Percentiles rank a stretch among this genome's conserved stretches.
phyloP scores from a whole-genome alignment of 768 basidiomycete species.

The Leccinum fibrillosum region DNA sequence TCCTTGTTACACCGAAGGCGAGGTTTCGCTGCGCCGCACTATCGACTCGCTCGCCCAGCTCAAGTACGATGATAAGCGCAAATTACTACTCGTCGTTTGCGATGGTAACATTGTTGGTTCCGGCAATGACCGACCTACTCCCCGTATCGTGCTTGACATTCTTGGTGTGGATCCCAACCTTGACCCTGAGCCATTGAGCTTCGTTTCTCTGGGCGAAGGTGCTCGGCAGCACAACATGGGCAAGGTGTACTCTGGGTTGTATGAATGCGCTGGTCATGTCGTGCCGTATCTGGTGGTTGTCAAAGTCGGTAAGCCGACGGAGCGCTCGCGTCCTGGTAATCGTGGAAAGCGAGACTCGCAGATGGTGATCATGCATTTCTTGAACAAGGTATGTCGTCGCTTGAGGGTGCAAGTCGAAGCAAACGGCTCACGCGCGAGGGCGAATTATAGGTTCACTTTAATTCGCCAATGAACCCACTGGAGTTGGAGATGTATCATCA shows the following conservation, averaged over 20 bases:
- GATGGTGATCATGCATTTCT: constrained; percentile 93
- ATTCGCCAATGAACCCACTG: constrained; percentile 92
- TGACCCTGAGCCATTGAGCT: constrained; percentile 93
- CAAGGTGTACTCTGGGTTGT: constrained; percentile 94
- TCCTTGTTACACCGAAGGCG: constrained; percentile 98
- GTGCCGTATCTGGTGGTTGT: constrained; percentile 91
- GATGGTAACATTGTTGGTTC: constrained; percentile 98
- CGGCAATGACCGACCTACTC: constrained; percentile 94
- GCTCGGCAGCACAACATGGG: constrained; percentile 97
- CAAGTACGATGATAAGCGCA: constrained; percentile 98
- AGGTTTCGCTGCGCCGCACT: constrained; percentile 75
- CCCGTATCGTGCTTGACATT: constrained; percentile 94
- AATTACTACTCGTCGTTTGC: constrained; percentile 88
- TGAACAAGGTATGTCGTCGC: constrained; percentile 73
- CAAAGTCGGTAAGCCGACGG: constrained; percentile 94
- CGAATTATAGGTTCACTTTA: constrained; percentile 81
- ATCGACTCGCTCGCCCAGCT: constrained; percentile 93
- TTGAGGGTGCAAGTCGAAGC: not conserved
- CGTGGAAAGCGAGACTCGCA: constrained; percentile 98
- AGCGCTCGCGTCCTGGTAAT: constrained; percentile 91
- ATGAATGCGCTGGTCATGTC: constrained; percentile 92
- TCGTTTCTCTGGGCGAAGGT: constrained; percentile 91
- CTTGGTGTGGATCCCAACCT: constrained; percentile 90
- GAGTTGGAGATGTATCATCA: constrained; percentile 99
- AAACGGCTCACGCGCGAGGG: not conserved